Evolutionary conservation across 1,284 basidiomycete genomes (phyloP).

Genomic region (Leccinum subrobustum): DNA sequence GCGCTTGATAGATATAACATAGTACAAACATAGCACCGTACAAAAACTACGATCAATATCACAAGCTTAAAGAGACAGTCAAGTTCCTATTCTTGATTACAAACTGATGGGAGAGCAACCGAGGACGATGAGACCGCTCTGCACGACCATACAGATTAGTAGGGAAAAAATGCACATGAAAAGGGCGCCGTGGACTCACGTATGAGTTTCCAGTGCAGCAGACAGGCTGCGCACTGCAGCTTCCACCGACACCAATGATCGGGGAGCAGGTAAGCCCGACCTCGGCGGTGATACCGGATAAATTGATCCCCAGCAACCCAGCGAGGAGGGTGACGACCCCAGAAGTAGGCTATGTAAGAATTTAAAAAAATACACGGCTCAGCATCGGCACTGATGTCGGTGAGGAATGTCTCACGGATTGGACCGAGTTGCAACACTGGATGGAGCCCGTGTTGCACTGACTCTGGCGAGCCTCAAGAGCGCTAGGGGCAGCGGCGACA

Average conservation of each 20-base stretch:
- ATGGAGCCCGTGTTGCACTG: too few relatives aligned
- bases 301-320: too few relatives aligned
- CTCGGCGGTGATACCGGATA: background rate
- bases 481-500: background rate
- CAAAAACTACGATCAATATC: background rate
- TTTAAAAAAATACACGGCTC: background rate
- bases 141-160: background rate
- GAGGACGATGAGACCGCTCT: conserved; percentile 7
- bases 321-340: too few relatives aligned
- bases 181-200: conserved; percentile 10
- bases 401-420: conserved; percentile 1
- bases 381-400: background rate
- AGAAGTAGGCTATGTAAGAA: too few relatives aligned
- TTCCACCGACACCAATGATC: background rate
- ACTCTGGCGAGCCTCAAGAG: too few relatives aligned
- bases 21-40: background rate
- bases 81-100: background rate
- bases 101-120: conserved; percentile 14
- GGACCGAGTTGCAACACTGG: too few relatives aligned
- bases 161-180: background rate
- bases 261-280: conserved; percentile 17
- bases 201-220: conserved; percentile 18
- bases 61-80: background rate
- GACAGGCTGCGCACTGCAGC: conserved; percentile 17
- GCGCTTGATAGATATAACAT: background rate